Conservation (phyloP, 1,139 yeast species). For the Saccharomyces hybrid region DNA sequence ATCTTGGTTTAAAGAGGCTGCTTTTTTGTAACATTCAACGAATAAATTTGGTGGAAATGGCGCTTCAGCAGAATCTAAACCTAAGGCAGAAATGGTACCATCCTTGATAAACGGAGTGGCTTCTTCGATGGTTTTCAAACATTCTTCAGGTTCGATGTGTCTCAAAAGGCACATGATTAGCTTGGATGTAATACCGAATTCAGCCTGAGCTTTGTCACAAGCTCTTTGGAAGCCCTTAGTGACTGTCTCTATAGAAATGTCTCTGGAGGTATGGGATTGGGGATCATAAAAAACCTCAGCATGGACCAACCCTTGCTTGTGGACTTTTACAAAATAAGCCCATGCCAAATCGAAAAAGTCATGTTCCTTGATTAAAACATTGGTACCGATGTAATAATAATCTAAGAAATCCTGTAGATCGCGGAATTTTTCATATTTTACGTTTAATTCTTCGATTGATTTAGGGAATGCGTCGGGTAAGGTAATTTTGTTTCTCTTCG, state of each 20-base stretch:
- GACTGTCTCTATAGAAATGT: conserved; percentile 50
- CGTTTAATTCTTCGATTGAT: conserved; percentile 45
- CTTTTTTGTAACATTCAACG: conserved; percentile 48
- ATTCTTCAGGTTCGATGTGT: conserved; percentile 55
- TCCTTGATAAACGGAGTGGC: conserved; percentile 45
- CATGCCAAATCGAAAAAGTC: conserved; percentile 73
- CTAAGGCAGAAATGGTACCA: conserved; percentile 62
- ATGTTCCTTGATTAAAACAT: conserved; percentile 54
- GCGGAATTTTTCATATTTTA: conserved; percentile 51
- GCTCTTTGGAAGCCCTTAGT: conserved; percentile 61
- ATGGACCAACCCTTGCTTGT: conserved; percentile 54
- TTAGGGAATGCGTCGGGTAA: conserved; percentile 58
- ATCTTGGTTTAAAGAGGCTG: conserved; percentile 41
- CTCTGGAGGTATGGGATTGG: conserved; percentile 71
- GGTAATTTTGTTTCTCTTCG: conserved; percentile 48
- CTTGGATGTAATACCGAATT: conserved; percentile 56
- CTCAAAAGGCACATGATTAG: conserved; percentile 73
- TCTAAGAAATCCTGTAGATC: conserved; percentile 71
- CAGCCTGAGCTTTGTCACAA: conserved; percentile 47
- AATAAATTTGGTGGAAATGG: conserved; percentile 69
- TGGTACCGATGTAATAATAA: conserved; percentile 72
- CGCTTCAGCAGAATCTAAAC: conserved; percentile 67
- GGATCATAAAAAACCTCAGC: conserved; percentile 78
- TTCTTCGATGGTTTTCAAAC: conserved; percentile 47
- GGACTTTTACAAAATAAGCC: conserved; percentile 58